Conservation (phyloP, 805 yeast genomes). For the Scheffersomyces amazonensis region DNA sequence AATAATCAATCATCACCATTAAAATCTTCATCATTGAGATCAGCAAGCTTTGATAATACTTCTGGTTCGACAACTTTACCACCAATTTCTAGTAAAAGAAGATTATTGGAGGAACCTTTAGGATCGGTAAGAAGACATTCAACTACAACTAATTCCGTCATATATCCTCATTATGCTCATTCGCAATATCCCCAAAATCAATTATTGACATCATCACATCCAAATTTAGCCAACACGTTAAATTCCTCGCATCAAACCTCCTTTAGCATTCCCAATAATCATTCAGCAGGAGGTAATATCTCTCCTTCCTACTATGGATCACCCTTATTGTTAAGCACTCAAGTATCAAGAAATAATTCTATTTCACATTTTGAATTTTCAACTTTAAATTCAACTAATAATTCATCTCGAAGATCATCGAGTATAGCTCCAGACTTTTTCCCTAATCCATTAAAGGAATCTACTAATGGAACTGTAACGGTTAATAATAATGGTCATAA, state of each 20-base stretch:
- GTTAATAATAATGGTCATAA: constrained; percentile 14
- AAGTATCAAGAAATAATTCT: constrained; percentile 38
- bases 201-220: constrained; percentile 15
- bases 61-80: constrained; percentile 13
- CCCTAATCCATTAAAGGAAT: constrained; percentile 34
- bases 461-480: neutral
- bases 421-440: constrained; percentile 43
- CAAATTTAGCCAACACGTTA: constrained; percentile 15
- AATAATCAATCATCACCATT: constrained; percentile 4
- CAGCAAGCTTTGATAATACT: constrained; percentile 23
- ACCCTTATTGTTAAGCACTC: constrained; percentile 26
- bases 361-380: constrained; percentile 31
- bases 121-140: constrained; percentile 21
- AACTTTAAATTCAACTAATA: constrained; percentile 19
- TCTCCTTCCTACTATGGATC: constrained; percentile 29
- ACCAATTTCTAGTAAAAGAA: constrained; percentile 23
- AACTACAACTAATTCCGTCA: constrained; percentile 16
- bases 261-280: constrained; percentile 3
- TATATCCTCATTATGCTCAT: constrained; percentile 7
- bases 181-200: constrained; percentile 4
- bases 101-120: constrained; percentile 24
- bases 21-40: constrained; percentile 10
- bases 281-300: constrained; percentile 9
- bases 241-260: constrained; percentile 6
- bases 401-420: constrained; percentile 34